These are phyloP conservation scores for Lipomyces yamadae DNA, from an alignment of 805 yeast species.

Conservation along the genomic window DNA sequence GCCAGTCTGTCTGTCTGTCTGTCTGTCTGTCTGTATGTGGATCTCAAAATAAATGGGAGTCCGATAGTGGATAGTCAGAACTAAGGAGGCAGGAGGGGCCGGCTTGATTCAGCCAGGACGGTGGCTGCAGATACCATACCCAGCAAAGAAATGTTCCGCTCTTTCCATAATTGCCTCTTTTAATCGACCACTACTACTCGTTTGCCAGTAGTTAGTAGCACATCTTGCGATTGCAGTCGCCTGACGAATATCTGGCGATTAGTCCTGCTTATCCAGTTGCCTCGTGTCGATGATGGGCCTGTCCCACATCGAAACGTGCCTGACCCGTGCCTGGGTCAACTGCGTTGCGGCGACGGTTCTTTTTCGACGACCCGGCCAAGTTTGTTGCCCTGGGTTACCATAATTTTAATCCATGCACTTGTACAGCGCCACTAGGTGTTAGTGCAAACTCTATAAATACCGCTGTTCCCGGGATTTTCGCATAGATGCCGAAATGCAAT, in stretches of 20 bases:
- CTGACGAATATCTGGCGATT: background rate
- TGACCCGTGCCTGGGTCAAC: background rate
- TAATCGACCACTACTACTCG: no score
- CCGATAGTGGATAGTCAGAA: no score
- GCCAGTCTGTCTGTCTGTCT: no score
- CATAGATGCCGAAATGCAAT: background rate
- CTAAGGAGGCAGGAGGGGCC: no score
- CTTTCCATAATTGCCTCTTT: no score
- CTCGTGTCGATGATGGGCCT: background rate
- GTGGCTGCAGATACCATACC: no score
- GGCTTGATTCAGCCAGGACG: no score
- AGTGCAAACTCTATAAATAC: background rate
- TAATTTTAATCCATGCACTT: background rate
- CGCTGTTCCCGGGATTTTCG: background rate
- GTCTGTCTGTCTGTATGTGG: no score
- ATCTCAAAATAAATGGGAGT: no score
- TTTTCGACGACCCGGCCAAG: background rate
- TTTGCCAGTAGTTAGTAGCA: no score
- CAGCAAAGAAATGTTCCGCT: no score
- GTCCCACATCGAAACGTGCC: no score
- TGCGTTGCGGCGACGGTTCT: background rate
- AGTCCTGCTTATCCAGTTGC: background rate
- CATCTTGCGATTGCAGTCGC: background rate
- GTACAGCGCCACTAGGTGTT: background rate
- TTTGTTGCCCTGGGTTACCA: background rate